phyloP scores from a whole-genome alignment of 768 basidiomycete species.

The Rubroboletus pulcherrimus region DNA sequence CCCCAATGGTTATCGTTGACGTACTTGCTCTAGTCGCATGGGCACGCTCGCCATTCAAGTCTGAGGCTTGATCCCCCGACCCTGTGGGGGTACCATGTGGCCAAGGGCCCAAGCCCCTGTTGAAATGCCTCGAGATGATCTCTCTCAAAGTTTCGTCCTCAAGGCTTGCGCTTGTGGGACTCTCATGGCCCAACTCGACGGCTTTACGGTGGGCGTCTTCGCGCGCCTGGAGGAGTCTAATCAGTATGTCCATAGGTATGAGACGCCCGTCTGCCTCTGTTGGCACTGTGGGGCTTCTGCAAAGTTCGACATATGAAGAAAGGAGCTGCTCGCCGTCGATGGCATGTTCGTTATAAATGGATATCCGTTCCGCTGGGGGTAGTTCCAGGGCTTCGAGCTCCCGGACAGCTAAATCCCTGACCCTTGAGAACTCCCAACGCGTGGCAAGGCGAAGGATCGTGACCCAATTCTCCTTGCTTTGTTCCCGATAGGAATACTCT shows the following conservation, averaged over 20 bases:
- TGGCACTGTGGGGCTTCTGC: slow-evolving; percentile 49
- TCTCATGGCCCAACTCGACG: slow-evolving; percentile 23
- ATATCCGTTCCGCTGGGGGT: slow-evolving; percentile 49
- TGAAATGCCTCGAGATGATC: slow-evolving; percentile 34
- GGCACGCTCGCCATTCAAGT: slow-evolving; percentile 3
- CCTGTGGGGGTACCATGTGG: slow-evolving; percentile 15
- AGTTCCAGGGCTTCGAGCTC: slow-evolving; percentile 49
- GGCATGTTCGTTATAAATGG: slow-evolving; percentile 50
- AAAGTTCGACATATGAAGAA: slow-evolving; percentile 50
- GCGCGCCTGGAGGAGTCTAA: slow-evolving; percentile 52
- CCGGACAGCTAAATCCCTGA: slow-evolving; percentile 49
- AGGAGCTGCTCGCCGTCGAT: slow-evolving; percentile 51
- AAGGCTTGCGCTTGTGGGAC: slow-evolving; percentile 32
- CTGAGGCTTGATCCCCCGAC: slow-evolving; percentile 15
- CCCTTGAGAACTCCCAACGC: slow-evolving; percentile 52
- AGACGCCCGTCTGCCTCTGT: slow-evolving; percentile 48
- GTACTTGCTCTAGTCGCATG: not conserved
- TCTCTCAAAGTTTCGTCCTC: slow-evolving; percentile 28
- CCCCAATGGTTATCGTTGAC: not conserved
- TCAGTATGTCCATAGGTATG: slow-evolving; percentile 52
- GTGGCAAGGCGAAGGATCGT: slow-evolving; percentile 51
- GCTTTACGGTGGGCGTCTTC: slow-evolving; percentile 44
- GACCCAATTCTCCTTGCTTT: slow-evolving; percentile 48
- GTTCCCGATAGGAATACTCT: slow-evolving; percentile 50
- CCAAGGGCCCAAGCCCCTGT: slow-evolving; percentile 14